phyloP scores from a whole-genome alignment of 768 basidiomycete species.

The Auricularia sp. region DNA sequence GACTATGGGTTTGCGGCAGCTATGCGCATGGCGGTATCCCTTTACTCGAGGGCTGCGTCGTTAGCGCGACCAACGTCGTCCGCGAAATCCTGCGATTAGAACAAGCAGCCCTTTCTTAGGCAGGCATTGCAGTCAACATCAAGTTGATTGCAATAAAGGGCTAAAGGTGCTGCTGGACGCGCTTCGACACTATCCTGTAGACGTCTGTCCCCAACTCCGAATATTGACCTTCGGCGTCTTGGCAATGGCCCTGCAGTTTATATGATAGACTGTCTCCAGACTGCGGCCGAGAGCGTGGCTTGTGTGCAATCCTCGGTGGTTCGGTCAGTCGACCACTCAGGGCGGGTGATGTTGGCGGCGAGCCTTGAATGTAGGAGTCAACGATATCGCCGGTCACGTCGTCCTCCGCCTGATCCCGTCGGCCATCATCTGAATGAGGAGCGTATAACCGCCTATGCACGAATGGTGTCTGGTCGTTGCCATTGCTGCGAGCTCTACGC shows the following conservation, averaged over 20 bases:
- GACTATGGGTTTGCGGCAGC: constrained; percentile 63
- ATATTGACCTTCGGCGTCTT: not conserved
- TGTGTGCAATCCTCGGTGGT: not conserved
- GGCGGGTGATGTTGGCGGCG: not conserved
- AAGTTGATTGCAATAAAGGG: not conserved
- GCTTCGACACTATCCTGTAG: not conserved
- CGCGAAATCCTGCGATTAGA: constrained; percentile 1
- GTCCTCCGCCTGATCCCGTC: not conserved
- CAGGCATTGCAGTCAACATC: not conserved
- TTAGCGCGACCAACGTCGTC: constrained; percentile 52
- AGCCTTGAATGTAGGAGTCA: not conserved
- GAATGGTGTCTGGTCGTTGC: not conserved
- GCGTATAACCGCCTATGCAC: not conserved
- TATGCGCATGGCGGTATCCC: constrained; percentile 68
- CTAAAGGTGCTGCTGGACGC: not conserved
- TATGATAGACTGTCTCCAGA: not conserved
- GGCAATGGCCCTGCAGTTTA: not conserved
- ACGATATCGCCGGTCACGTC: not conserved
- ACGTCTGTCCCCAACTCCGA: not conserved
- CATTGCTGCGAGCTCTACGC: not conserved
- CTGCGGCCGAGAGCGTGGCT: not conserved
- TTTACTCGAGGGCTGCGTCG: constrained; percentile 70
- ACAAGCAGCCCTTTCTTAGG: not conserved
- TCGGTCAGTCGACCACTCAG: not conserved
- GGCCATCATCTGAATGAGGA: not conserved